Evolutionary conservation across 148 eudicot genomes (phyloP).

Genomic region (Gaultheria prostrata): DNA sequence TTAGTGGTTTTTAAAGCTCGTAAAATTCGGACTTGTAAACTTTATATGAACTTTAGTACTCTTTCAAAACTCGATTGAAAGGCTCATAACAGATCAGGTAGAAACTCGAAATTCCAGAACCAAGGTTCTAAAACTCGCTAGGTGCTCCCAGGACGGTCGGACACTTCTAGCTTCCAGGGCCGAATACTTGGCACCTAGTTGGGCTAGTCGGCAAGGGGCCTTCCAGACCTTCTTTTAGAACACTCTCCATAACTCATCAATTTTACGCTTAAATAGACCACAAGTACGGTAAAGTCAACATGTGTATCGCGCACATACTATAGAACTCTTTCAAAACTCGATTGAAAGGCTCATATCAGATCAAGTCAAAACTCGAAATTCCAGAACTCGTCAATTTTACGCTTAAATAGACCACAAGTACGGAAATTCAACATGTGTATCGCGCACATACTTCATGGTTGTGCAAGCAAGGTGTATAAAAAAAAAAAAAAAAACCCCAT

Average conservation of each 20-base stretch:
- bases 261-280: background rate
- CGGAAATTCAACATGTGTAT: background rate
- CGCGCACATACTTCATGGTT: background rate
- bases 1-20: background rate
- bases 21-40: background rate
- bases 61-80: background rate
- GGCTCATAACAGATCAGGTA: background rate
- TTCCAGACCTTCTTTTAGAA: too few species aligned
- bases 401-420: background rate
- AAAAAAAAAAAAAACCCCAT: background rate
- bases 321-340: background rate
- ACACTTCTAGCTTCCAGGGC: too few species aligned
- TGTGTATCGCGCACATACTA: too few species aligned
- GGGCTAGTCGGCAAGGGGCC: too few species aligned
- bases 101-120: background rate
- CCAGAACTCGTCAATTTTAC: background rate
- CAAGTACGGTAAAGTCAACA: background rate
- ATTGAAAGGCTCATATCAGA: background rate
- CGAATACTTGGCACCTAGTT: too few species aligned
- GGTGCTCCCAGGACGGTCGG: too few species aligned
- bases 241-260: background rate
- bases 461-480: background rate
- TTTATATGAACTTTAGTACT: background rate
- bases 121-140: too few species aligned
- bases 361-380: background rate